A percentile compares a stretch with the other conserved stretches of the same genome.
Evolutionary conservation across 169 alveolate species (phyloP).

Genomic region (Eimeria tenella): DNA sequence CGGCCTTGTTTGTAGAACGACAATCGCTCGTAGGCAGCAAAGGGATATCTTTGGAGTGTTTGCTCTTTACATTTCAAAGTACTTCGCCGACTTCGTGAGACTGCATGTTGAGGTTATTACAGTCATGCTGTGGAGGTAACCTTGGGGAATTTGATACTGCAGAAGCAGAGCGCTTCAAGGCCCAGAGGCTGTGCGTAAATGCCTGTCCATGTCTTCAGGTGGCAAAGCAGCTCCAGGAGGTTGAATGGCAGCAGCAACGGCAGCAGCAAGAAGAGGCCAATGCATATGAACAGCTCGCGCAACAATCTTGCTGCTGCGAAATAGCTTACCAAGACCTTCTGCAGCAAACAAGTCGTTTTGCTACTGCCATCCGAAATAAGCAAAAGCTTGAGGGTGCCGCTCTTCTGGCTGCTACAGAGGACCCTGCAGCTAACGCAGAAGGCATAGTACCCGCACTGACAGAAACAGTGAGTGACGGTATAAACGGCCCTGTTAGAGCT

Average conservation of each 20-base stretch:
- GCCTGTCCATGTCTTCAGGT: slow-evolving; percentile 12
- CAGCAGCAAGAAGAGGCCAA: slow-evolving; percentile 26
- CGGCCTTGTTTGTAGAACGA: background rate
- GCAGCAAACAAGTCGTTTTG: slow-evolving; percentile 27
- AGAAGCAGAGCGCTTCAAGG: background rate
- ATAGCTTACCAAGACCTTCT: slow-evolving; percentile 56
- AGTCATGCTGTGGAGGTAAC: background rate
- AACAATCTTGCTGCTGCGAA: slow-evolving; percentile 55
- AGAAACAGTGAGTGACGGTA: slow-evolving; percentile 19
- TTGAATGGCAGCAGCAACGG: slow-evolving; percentile 5
- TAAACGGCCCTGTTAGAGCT: background rate
- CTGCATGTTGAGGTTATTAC: too few relatives aligned
- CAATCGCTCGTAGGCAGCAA: too few relatives aligned
- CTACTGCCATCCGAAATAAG: slow-evolving; percentile 18
- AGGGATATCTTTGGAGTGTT: too few relatives aligned
- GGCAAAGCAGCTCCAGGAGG: background rate
- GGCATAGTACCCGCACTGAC: background rate
- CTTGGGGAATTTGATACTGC: background rate
- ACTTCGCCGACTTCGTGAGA: too few relatives aligned
- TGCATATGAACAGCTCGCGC: slow-evolving; percentile 37
- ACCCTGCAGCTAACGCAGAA: slow-evolving; percentile 30
- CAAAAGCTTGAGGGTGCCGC: slow-evolving; percentile 47
- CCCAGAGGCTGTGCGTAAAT: background rate
- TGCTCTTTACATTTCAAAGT: too few relatives aligned
- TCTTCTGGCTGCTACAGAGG: slow-evolving; percentile 1